Conservation (phyloP, 2,329 filamentous ascomycete species). For the Botrytis paeoniae region DNA sequence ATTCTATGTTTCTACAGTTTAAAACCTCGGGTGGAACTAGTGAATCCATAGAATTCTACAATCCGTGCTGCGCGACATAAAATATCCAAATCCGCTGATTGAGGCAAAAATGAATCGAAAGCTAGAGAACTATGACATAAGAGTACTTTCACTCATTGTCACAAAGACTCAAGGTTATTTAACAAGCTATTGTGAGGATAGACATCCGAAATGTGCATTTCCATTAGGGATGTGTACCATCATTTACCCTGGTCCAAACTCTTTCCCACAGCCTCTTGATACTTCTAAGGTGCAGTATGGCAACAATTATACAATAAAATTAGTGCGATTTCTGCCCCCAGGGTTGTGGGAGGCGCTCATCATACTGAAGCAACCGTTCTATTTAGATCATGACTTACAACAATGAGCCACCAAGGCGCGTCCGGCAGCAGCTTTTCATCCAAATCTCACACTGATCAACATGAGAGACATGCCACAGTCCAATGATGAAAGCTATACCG, state of each 20-base stretch:
- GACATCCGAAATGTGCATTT: not conserved
- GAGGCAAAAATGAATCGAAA: not conserved
- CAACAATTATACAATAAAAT: not conserved
- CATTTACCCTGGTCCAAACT: not conserved
- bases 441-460: not conserved
- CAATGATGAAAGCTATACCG: not conserved
- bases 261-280: not conserved
- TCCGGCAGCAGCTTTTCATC: not conserved
- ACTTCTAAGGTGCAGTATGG: accelerated
- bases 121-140: not conserved
- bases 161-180: not conserved
- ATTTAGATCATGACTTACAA: not conserved
- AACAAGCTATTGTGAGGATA: accelerated
- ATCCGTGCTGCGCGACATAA: too few species aligned
- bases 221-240: not conserved
- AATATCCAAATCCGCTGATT: too few species aligned
- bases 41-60: not conserved
- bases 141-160: not conserved
- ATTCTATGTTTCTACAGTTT: not conserved
- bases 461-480: not conserved
- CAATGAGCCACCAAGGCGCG: not conserved
- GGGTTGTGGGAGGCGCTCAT: not conserved
- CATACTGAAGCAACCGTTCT: not conserved
- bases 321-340: too few species aligned
- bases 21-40: accelerated